A percentile compares a stretch with the other conserved stretches of the same genome.
These are phyloP conservation scores for Solanum piurae DNA, from an alignment of 257 asterid genomes.

Conservation along the genomic window DNA sequence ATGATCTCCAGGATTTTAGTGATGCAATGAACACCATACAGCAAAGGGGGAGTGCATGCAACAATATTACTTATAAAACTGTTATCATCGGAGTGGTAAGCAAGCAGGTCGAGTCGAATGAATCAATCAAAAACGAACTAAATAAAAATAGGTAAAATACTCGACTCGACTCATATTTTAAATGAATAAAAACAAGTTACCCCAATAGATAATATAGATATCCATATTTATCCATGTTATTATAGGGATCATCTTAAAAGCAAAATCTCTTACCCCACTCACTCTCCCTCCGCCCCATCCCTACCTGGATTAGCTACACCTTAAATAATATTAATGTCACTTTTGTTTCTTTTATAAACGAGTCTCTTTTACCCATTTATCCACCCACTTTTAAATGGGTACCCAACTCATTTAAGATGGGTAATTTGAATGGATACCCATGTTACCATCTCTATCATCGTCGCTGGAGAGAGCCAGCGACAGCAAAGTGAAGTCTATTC, in stretches of 20 bases:
- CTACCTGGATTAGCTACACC: no score
- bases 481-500: not conserved
- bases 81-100: fast-evolving
- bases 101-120: no score
- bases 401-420: not conserved
- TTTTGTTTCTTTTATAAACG: not conserved
- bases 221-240: no score
- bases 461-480: not conserved
- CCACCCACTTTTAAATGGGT: not conserved
- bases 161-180: no score
- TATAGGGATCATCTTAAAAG: no score
- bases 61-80: not conserved
- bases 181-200: fast-evolving
- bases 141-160: no score
- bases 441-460: not conserved
- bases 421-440: not conserved
- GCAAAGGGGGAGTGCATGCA: not conserved
- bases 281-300: no score
- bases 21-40: not conserved
- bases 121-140: fast-evolving
- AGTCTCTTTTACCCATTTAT: not conserved
- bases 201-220: no score
- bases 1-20: not conserved
- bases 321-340: not conserved
- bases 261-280: no score